phyloP scores from a whole-genome alignment of 2,329 filamentous ascomycete genomes.

The Arthrobotrys musiformis region DNA sequence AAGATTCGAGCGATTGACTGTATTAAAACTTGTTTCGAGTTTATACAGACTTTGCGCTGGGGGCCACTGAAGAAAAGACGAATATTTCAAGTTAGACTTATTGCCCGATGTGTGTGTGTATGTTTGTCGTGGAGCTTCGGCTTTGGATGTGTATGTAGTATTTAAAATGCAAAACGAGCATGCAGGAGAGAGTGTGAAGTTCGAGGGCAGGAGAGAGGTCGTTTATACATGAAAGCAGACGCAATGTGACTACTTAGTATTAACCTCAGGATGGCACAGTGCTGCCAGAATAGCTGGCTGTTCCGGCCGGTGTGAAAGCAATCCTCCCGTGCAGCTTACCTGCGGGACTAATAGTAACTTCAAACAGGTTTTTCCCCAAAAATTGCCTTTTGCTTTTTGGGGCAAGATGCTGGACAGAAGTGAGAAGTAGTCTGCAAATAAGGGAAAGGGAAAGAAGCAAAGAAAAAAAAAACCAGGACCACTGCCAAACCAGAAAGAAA shows the following conservation, averaged over 20 bases:
- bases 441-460: constrained; percentile 20
- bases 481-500: neutral
- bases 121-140: constrained; percentile 10
- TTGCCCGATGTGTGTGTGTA: neutral
- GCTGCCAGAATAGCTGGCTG: constrained; percentile 16
- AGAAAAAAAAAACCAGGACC: neutral
- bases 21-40: constrained; percentile 50
- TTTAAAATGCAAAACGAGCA: constrained; percentile 14
- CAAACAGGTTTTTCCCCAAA: constrained; percentile 43
- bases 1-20: constrained; percentile 35
- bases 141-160: constrained; percentile 3
- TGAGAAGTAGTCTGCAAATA: neutral
- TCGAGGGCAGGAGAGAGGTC: constrained; percentile 27
- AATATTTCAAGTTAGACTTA: constrained; percentile 26
- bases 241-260: constrained; percentile 14
- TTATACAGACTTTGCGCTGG: neutral
- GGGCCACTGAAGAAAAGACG: neutral
- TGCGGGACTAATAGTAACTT: neutral
- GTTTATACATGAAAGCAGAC: constrained; percentile 53
- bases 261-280: constrained; percentile 17
- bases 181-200: constrained; percentile 20
- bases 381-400: constrained; percentile 28
- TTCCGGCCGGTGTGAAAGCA: constrained; percentile 24
- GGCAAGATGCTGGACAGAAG: constrained; percentile 47
- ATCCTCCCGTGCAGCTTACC: constrained; percentile 28